Evolutionary conservation across 2,329 filamentous ascomycete species (phyloP).

Genomic region (Fusarium nisikadoi): DNA sequence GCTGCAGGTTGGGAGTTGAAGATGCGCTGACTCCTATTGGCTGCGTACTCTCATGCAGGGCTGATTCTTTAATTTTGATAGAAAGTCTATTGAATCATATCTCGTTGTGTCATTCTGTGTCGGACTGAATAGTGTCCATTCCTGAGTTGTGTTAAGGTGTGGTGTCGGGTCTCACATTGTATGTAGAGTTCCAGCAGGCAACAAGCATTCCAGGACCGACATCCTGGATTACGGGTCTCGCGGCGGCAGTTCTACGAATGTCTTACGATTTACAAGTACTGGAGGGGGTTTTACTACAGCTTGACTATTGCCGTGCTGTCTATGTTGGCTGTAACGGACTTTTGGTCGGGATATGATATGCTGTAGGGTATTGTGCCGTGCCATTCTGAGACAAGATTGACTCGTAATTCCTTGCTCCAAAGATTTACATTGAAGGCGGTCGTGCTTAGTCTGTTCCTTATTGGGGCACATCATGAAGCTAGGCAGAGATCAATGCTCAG

Average conservation of each 20-base stretch:
- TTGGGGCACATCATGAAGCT: neutral
- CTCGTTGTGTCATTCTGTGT: slow-evolving; percentile 12
- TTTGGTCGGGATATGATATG: neutral
- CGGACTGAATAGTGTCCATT: slow-evolving; percentile 10
- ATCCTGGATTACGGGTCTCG: slow-evolving; percentile 19
- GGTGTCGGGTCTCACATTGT: slow-evolving; percentile 1
- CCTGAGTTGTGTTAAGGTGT: slow-evolving; percentile 21
- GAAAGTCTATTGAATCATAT: neutral
- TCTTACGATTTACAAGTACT: slow-evolving; percentile 11
- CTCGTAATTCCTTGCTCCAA: neutral
- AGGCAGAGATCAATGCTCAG: neutral
- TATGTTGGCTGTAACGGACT: neutral
- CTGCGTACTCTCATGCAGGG: neutral
- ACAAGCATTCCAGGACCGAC: slow-evolving; percentile 25
- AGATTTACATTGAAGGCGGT: neutral
- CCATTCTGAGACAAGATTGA: neutral
- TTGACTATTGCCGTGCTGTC: neutral
- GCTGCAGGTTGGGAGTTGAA: slow-evolving; percentile 19
- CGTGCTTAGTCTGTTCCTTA: neutral
- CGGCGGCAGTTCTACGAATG: neutral
- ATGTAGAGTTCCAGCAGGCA: neutral
- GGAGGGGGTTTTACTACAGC: neutral
- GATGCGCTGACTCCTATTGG: neutral
- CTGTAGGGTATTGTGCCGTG: neutral
- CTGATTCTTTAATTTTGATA: neutral